phyloP scores from a whole-genome alignment of 2,329 filamentous ascomycete species.

The Fusarium denticulatum region DNA sequence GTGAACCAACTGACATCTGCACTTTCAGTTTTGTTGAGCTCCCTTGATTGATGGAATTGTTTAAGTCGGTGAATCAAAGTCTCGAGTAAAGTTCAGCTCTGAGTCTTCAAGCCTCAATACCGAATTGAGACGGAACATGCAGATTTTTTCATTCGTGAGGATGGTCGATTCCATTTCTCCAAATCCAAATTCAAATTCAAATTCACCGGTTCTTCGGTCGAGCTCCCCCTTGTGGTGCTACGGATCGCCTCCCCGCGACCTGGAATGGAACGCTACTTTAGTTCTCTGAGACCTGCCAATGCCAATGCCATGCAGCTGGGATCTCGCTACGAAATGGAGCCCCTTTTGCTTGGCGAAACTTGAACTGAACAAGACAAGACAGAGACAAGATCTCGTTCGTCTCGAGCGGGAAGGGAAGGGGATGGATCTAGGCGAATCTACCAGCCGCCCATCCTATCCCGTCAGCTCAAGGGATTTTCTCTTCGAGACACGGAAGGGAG shows the following conservation, averaged over 20 bases:
- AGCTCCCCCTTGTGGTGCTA: conserved; percentile 17
- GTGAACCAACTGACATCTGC: neutral
- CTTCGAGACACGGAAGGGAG: conserved; percentile 28
- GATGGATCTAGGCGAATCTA: conserved; percentile 34
- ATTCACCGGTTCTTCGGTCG: conserved; percentile 16
- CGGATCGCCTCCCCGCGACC: conserved; percentile 26
- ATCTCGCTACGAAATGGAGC: neutral
- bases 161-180: neutral
- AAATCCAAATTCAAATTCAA: neutral
- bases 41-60: neutral
- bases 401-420: conserved; percentile 16
- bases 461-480: conserved; percentile 1
- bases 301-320: conserved; percentile 10
- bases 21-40: neutral
- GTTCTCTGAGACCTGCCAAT: conserved; percentile 1
- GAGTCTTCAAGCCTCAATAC: conserved; percentile 22
- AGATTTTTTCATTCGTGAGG: neutral
- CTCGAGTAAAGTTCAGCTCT: conserved; percentile 20
- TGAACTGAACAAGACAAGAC: neutral
- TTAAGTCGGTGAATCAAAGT: neutral
- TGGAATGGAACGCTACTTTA: conserved; percentile 31
- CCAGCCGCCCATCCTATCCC: neutral
- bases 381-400: conserved; percentile 14
- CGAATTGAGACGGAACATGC: neutral
- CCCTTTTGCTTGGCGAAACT: conserved; percentile 12